These are phyloP conservation scores for Skeletonema menzelii DNA, from an alignment of 108 stramenopile species.

Conservation along the genomic window DNA sequence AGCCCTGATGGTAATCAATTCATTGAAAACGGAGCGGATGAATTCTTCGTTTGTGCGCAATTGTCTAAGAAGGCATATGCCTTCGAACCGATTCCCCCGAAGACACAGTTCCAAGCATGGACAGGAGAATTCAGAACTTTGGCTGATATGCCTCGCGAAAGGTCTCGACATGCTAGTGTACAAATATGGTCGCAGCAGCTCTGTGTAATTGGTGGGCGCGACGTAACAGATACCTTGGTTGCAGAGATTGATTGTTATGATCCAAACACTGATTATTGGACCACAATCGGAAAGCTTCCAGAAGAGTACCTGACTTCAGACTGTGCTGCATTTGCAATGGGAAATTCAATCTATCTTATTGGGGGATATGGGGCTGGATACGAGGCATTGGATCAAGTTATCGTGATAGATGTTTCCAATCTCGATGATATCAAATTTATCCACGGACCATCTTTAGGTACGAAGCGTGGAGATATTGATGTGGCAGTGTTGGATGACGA, in stretches of 20 bases:
- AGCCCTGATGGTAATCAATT: neutral
- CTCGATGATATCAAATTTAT: slow-evolving; percentile 9
- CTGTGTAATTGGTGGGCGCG: slow-evolving; percentile 54
- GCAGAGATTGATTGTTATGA: slow-evolving; percentile 55
- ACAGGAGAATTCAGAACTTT: slow-evolving; percentile 14
- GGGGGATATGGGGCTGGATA: slow-evolving; percentile 57
- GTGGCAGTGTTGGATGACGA: slow-evolving; percentile 19
- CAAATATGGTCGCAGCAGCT: slow-evolving; percentile 24
- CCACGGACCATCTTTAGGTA: slow-evolving; percentile 13
- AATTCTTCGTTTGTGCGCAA: neutral
- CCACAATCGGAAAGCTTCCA: slow-evolving; percentile 27
- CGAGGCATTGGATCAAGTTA: slow-evolving; percentile 12
- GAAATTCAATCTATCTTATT: slow-evolving; percentile 37
- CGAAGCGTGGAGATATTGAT: slow-evolving; percentile 49
- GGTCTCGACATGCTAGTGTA: slow-evolving; percentile 53
- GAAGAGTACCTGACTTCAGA: slow-evolving; percentile 41
- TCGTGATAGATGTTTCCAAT: slow-evolving; percentile 15
- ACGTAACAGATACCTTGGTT: slow-evolving; percentile 33
- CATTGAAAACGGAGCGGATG: neutral
- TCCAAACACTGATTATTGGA: slow-evolving; percentile 41
- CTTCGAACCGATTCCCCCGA: neutral
- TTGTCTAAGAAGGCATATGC: neutral
- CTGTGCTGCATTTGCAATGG: slow-evolving; percentile 35
- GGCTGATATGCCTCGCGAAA: slow-evolving; percentile 32
- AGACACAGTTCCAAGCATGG: slow-evolving; percentile 1